Conservation (phyloP, 2,329 filamentous ascomycete genomes). For the Ophioceras dolichostomum region DNA sequence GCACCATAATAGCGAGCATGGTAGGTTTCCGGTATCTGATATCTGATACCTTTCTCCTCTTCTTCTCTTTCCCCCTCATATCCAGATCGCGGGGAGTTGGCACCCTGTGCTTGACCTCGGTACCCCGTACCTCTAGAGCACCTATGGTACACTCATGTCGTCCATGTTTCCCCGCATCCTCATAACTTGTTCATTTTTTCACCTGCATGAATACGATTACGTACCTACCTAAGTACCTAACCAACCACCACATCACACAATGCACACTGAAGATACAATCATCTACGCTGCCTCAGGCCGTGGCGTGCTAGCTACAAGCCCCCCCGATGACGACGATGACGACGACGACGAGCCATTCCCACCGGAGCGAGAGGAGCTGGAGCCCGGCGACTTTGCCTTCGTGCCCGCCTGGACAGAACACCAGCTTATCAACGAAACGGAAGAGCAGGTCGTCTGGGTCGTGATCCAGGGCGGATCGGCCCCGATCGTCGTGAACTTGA, state of each 20-base stretch:
- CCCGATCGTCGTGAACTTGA: conserved; percentile 50
- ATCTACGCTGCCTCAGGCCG: conserved; percentile 52
- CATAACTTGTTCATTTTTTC: no score
- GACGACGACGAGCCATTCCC: conserved; percentile 34
- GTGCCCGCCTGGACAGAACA: conserved; percentile 61
- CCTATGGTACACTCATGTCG: no score
- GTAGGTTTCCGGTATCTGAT: no score
- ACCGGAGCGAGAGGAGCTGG: conserved; percentile 41
- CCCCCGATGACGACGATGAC: conserved; percentile 33
- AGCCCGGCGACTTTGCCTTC: conserved; percentile 55
- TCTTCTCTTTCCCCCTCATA: no score
- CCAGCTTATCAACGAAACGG: conserved; percentile 54
- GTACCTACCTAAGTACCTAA: no score
- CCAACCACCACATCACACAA: no score
- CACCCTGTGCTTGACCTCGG: no score
- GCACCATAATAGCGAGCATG: conserved; percentile 59
- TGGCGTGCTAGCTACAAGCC: conserved; percentile 46
- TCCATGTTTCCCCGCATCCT: no score
- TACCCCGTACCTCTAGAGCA: no score
- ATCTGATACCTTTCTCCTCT: no score
- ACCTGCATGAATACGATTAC: no score
- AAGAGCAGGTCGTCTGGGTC: conserved; percentile 49
- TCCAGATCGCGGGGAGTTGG: no score
- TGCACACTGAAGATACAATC: conserved; percentile 63
- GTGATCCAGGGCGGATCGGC: conserved; percentile 48